These are phyloP conservation scores for Apiotrichum sp. DNA, from an alignment of 1,284 basidiomycete genomes.

Conservation along the genomic window DNA sequence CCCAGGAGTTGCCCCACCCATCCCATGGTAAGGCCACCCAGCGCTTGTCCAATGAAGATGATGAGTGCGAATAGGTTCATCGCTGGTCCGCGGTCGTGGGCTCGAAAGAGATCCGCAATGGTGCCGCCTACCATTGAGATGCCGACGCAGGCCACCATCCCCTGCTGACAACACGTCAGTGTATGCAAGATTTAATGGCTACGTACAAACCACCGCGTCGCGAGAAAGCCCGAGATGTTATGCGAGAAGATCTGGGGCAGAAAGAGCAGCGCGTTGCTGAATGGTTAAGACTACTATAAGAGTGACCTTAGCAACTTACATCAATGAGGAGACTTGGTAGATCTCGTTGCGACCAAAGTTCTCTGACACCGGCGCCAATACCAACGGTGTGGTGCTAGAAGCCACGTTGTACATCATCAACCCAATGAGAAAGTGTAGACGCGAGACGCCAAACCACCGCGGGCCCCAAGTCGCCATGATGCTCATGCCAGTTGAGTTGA, in stretches of 20 bases:
- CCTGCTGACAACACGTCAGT: slow-evolving; percentile 21
- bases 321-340: slow-evolving; percentile 34
- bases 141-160: slow-evolving; percentile 30
- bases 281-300: background rate
- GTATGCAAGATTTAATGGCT: background rate
- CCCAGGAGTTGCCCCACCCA: slow-evolving; percentile 29
- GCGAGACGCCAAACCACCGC: slow-evolving; percentile 24
- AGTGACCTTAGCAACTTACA: slow-evolving; percentile 20
- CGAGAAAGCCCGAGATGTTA: slow-evolving; percentile 35
- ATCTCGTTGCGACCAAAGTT: slow-evolving; percentile 36
- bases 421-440: slow-evolving; percentile 22
- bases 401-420: slow-evolving; percentile 30
- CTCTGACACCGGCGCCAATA: slow-evolving; percentile 43
- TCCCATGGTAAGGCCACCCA: slow-evolving; percentile 13
- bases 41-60: slow-evolving; percentile 40
- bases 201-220: slow-evolving; percentile 32
- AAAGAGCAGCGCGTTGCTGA: slow-evolving; percentile 34
- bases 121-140: slow-evolving; percentile 44
- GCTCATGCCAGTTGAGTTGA: slow-evolving; percentile 25
- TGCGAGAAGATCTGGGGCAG: slow-evolving; percentile 38
- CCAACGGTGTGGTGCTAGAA: slow-evolving; percentile 35
- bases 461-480: slow-evolving; percentile 28
- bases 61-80: slow-evolving; percentile 47
- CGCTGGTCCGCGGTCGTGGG: slow-evolving; percentile 40
- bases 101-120: slow-evolving; percentile 43